Conservation (phyloP, 139 green algal species). For the Micromonas pusilla region DNA sequence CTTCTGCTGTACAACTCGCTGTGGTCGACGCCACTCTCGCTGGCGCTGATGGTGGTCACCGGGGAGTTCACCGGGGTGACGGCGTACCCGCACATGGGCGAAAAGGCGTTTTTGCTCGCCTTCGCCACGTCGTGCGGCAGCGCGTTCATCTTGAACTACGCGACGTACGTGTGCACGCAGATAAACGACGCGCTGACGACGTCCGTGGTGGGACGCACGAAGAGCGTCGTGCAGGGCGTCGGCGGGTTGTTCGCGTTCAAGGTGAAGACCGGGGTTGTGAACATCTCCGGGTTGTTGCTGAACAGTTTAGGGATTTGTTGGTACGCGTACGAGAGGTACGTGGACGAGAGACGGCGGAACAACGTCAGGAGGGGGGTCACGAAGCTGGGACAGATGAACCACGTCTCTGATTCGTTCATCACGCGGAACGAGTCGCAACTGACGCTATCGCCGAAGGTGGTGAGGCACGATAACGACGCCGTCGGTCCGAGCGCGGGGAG, state of each 20-base stretch:
- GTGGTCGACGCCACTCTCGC: conserved; percentile 20
- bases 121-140: conserved; percentile 39
- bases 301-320: conserved; percentile 49
- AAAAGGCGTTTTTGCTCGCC: conserved; percentile 33
- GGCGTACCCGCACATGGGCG: conserved; percentile 35
- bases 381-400: neutral
- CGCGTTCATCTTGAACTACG: conserved; percentile 47
- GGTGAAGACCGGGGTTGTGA: conserved; percentile 36
- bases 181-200: conserved; percentile 50
- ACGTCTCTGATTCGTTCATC: neutral
- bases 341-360: conserved; percentile 31
- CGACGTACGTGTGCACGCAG: conserved; percentile 50
- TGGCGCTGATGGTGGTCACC: conserved; percentile 37
- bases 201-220: conserved; percentile 46
- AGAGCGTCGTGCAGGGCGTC: conserved; percentile 45
- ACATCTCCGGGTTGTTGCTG: conserved; percentile 38
- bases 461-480: neutral
- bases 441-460: neutral
- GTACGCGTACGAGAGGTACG: conserved; percentile 50
- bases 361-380: neutral
- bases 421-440: conserved; percentile 3
- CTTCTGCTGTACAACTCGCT: conserved; percentile 32
- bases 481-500: no score
- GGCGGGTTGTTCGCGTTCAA: conserved; percentile 48
- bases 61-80: neutral